Evolutionary conservation across 805 yeast species (phyloP), one percentile per base, ranked within the genome.

Genomic region (Lachancea meyersii): DNA sequence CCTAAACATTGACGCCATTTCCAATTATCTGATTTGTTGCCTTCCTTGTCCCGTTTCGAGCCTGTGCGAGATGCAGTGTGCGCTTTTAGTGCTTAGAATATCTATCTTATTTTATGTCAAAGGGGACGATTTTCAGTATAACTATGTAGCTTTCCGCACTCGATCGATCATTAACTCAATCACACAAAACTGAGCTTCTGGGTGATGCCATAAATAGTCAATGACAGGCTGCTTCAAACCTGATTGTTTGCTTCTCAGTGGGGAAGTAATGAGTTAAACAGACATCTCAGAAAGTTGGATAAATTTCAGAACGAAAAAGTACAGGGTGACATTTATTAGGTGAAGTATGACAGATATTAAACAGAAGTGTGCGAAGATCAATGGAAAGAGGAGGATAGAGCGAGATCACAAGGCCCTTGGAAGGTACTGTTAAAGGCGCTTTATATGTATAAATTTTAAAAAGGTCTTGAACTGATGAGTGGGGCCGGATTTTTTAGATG

Each of bases 1-100:
- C 44, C 47, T 53, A 41, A 60, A 61, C 38, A 61, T 41, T 7
- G 63, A 59, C 6, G 65, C 61, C 67, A 60, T 62, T 20, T 11
- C 22, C 13, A 28, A 34, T 32, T 17, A 5, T 16, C 19, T 18
- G 16, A 11, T 31, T 6, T 16, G 34, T 28, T 28, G 16, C 26
- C 26, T 23, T 14, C 28, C n/a, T n/a, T n/a, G n/a, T n/a, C n/a
- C n/a, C n/a, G n/a, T n/a, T n/a, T n/a, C n/a, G n/a, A n/a, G n/a
- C n/a, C n/a, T n/a, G n/a, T n/a, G 28, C 28, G 13, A 26, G 28
- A 26, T 26, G 28, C n/a, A n/a, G n/a, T n/a, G n/a, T n/a, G n/a
- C n/a, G n/a, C n/a, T n/a, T n/a, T n/a, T n/a, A n/a, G n/a, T n/a
- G n/a, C n/a, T n/a, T n/a, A n/a, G n/a, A n/a, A n/a, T n/a, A n/a